A percentile compares a stretch with the other conserved stretches of the same genome.
Evolutionary conservation across 2,329 filamentous ascomycete species (phyloP).

Genomic region (Arthrobotrys conoides): DNA sequence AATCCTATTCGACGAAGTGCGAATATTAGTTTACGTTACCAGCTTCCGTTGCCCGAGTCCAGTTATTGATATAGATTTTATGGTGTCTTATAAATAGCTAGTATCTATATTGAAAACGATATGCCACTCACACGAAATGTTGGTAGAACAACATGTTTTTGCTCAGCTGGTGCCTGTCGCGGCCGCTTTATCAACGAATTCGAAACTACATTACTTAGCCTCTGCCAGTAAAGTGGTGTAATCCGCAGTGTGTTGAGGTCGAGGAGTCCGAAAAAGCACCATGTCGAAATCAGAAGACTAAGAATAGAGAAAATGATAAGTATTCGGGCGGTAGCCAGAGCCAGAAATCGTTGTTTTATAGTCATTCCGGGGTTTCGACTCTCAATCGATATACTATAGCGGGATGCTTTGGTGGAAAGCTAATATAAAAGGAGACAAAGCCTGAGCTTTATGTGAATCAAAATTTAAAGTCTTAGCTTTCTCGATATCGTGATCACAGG

Average conservation of each 20-base stretch:
- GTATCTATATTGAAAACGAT: too few species aligned
- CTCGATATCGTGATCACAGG: neutral
- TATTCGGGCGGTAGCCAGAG: neutral
- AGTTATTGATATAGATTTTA: too few species aligned
- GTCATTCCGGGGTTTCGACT: neutral
- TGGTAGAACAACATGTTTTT: slow-evolving; percentile 1
- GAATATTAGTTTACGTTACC: neutral
- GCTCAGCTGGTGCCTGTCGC: neutral
- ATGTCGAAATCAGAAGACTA: neutral
- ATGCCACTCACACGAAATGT: neutral
- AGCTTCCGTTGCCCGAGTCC: too few species aligned
- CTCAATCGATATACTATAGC: neutral
- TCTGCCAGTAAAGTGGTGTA: neutral
- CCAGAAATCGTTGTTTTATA: neutral
- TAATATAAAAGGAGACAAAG: neutral
- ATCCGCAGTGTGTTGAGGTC: neutral
- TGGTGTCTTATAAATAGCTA: too few species aligned
- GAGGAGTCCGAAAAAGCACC: neutral
- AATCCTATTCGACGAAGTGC: neutral
- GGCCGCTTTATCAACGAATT: neutral
- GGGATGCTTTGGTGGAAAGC: neutral
- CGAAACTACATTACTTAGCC: too few species aligned
- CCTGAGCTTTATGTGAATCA: neutral
- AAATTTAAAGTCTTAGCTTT: too few species aligned
- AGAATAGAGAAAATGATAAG: neutral